A percentile compares a stretch with the other conserved stretches of the same genome.
Evolutionary conservation across 805 yeast species (phyloP).

Genomic region (Sugiyamaella floridensis): DNA sequence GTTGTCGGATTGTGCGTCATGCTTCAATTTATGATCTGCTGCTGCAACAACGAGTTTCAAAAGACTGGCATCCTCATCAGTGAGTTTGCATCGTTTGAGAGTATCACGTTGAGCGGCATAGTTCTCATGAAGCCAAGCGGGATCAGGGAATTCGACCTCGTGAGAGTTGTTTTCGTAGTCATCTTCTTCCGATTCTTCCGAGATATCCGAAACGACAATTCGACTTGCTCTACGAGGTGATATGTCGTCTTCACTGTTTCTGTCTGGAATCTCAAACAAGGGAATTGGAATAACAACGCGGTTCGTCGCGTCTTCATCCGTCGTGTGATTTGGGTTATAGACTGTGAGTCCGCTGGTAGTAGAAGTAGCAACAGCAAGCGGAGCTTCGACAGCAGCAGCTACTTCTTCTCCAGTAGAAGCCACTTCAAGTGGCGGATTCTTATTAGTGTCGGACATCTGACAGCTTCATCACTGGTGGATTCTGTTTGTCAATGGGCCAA

Average conservation of each 20-base stretch:
- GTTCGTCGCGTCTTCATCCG: background rate
- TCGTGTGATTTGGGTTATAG: background rate
- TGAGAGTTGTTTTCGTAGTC: background rate
- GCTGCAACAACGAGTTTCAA: conserved; percentile 14
- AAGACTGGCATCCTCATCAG: conserved; percentile 12
- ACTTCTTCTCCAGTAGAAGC: too few relatives aligned
- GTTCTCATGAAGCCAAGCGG: background rate
- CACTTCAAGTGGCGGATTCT: too few relatives aligned
- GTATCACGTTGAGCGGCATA: background rate
- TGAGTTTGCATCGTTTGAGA: background rate
- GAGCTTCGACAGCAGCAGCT: too few relatives aligned
- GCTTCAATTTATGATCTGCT: conserved; percentile 12
- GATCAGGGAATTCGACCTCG: background rate
- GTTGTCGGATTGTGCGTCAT: background rate
- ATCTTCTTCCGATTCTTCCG: background rate
- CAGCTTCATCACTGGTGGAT: too few relatives aligned
- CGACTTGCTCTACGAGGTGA: too few relatives aligned
- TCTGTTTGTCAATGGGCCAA: too few relatives aligned
- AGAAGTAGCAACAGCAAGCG: too few relatives aligned
- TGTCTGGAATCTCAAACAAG: background rate
- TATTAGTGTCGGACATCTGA: too few relatives aligned
- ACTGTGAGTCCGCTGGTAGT: background rate
- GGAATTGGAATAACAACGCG: background rate
- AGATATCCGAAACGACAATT: background rate
- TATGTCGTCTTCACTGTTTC: background rate